These are phyloP conservation scores for Aspergillus alliaceus DNA, from an alignment of 2,329 filamentous ascomycete genomes.

Conservation along the genomic window DNA sequence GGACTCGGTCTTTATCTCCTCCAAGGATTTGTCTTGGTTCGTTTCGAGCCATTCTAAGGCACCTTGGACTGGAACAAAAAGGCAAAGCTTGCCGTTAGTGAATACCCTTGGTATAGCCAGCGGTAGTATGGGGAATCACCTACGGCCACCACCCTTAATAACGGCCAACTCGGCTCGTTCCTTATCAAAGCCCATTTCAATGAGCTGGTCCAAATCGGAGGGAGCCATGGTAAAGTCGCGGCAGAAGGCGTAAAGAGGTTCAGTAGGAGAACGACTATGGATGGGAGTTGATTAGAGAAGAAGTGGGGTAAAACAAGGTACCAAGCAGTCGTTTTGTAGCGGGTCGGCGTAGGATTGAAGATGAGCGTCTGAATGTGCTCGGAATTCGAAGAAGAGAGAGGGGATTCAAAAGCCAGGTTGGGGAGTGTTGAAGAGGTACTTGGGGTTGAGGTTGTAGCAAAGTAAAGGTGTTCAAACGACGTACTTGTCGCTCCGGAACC, in stretches of 20 bases:
- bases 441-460: not conserved
- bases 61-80: slow-evolving; percentile 71
- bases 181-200: slow-evolving; percentile 77
- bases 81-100: slow-evolving; percentile 12
- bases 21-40: slow-evolving; percentile 82
- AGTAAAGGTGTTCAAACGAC: not conserved
- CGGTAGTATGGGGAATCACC: slow-evolving; percentile 36
- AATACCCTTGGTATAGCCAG: not conserved
- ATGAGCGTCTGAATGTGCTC: not conserved
- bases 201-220: slow-evolving; percentile 60
- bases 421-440: not conserved
- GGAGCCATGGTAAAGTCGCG: slow-evolving; percentile 33
- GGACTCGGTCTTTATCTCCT: slow-evolving; percentile 67
- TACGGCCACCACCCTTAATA: slow-evolving; percentile 77
- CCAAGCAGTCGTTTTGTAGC: not conserved
- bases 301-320: not conserved
- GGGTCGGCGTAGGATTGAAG: not conserved
- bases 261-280: not conserved
- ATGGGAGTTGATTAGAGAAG: not conserved
- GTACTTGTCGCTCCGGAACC: not conserved
- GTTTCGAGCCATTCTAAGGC: slow-evolving; percentile 94
- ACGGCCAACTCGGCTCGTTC: slow-evolving; percentile 80
- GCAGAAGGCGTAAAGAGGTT: not conserved
- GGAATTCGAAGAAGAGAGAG: not conserved
- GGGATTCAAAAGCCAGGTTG: no score